Evolutionary conservation across 2,329 filamentous ascomycete genomes (phyloP).

Genomic region (Talaromyces sp.): DNA sequence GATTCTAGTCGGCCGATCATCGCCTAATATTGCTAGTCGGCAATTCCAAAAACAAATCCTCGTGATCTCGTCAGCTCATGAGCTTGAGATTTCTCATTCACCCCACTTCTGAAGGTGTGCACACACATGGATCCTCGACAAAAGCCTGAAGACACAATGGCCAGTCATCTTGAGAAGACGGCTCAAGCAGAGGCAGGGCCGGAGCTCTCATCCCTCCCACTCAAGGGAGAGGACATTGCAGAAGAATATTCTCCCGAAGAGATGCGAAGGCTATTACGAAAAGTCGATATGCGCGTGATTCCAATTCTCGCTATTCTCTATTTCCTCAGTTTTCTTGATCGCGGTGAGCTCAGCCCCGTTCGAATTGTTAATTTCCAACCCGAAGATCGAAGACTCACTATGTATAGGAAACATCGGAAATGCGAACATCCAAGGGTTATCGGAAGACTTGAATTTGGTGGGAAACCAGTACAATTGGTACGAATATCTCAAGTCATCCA

Average conservation of each 20-base stretch:
- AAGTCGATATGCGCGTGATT: slow-evolving; percentile 22
- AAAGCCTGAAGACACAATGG: neutral
- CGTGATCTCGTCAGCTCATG: too few relatives aligned
- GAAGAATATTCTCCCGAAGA: neutral
- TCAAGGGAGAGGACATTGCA: neutral
- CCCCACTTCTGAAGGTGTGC: neutral
- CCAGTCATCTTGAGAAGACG: neutral
- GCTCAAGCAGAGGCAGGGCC: neutral
- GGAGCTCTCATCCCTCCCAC: neutral
- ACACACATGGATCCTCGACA: neutral
- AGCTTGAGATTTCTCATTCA: neutral
- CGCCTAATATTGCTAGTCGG: neutral
- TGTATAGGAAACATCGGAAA: slow-evolving; percentile 27
- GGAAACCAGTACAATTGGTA: slow-evolving; percentile 27
- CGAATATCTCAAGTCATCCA: slow-evolving; percentile 4
- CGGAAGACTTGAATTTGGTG: slow-evolving; percentile 20
- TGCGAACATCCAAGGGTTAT: slow-evolving; percentile 29
- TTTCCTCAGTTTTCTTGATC: slow-evolving; percentile 30
- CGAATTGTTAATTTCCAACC: neutral
- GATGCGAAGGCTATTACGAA: neutral
- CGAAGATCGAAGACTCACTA: neutral
- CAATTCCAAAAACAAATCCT: neutral
- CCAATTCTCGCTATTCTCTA: slow-evolving; percentile 25
- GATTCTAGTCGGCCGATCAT: neutral
- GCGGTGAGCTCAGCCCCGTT: slow-evolving; percentile 14